Base-by-base conservation (phyloP, 2,329 filamentous ascomycete species). In the Aspergillus puulaauensis region DNA sequence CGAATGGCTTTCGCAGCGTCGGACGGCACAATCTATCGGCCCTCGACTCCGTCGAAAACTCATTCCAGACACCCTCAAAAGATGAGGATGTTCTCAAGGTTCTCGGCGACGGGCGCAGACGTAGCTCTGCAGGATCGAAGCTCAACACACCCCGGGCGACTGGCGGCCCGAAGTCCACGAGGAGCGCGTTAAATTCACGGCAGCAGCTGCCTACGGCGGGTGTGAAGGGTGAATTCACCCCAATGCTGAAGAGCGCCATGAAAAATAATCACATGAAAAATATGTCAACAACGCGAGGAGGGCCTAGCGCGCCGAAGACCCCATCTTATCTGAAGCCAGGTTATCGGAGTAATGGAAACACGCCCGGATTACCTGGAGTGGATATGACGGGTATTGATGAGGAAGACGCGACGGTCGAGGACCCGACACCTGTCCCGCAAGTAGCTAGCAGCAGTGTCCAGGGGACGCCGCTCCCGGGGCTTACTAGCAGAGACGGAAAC, bases 11-110 rank as follows among this genome's bases (percentile, higher is more conserved):
- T 66, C 88, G 91, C 70, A 78, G 75, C 63, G 73, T 67, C 47
- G 72, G 71, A 50, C 70, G 75, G 59, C 69, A 73, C 50, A 73
- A 77, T 52, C 63, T 78, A 17, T 77, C 75, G 24, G 72, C 72
- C 19, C 86, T 96, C 70, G 91, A 96, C 73, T 96, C 91, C 52
- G 88, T 92, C 68, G 91, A 96, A 71, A 87, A 90, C 57, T 95
- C 93, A 1, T 96, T 97, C 66, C 86, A 88, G 56, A 92, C 90
- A 31, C 93, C 90, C 23, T 84, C 82, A 27, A 93, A 90, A 74
- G 86, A 88, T 70, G 86, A 87, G 68, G 90, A 95, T 66, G 78
- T 97, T 23, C 79, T 96, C 48, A 86, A 88, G 61, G 86, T 90
- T 62, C 82, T 95, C 69, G 86, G 86, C 65, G 89, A 90, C 73